phyloP scores from a whole-genome alignment of 2,329 filamentous ascomycete genomes.

The Sclerotinia minor region DNA sequence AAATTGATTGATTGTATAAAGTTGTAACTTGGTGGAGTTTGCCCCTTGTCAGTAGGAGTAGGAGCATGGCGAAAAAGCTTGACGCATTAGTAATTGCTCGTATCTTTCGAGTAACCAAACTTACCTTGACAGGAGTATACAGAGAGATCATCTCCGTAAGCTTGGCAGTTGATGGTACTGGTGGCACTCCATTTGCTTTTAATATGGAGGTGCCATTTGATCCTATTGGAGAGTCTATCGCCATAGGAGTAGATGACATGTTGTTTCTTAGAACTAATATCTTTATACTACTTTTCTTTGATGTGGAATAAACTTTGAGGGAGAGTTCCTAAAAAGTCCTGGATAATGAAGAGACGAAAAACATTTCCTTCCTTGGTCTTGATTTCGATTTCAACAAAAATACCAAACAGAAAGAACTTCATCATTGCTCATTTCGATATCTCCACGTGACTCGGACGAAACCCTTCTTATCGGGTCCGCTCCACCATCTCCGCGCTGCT shows the following conservation, averaged over 20 bases:
- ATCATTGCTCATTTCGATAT: conserved; percentile 12
- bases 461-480: conserved; percentile 18
- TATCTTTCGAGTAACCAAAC: conserved; percentile 26
- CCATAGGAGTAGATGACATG: conserved; percentile 42
- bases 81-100: conserved; percentile 26
- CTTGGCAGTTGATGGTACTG: conserved; percentile 51
- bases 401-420: not conserved
- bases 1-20: conserved; percentile 91
- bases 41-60: conserved; percentile 47
- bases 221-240: conserved; percentile 40
- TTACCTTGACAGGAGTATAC: conserved; percentile 78
- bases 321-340: no score
- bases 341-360: not conserved
- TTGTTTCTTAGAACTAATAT: not conserved
- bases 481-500: conserved; percentile 12
- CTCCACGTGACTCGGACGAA: conserved; percentile 10
- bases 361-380: not conserved
- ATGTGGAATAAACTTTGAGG: not conserved
- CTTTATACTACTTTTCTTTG: not conserved
- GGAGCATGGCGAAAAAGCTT: conserved; percentile 61
- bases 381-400: not conserved
- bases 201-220: conserved; percentile 30
- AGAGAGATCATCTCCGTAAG: conserved; percentile 75
- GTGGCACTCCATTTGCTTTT: conserved; percentile 30
- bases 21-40: conserved; percentile 44